Conservation (phyloP, 2,329 filamentous ascomycete genomes). For the Raffaelea deltoideospora region DNA sequence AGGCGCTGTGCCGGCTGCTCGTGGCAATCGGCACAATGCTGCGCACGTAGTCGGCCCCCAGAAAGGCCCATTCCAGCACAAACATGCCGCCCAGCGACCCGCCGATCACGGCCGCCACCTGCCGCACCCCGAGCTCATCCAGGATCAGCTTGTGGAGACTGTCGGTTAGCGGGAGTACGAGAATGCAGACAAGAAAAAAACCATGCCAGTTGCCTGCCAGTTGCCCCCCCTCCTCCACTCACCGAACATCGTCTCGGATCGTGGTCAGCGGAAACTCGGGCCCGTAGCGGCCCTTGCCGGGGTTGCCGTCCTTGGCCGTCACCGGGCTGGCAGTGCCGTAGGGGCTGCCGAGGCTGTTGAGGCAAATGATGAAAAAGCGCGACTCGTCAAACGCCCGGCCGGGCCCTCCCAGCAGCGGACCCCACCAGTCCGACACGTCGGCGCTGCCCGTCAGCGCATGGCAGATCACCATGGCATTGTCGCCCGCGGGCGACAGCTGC, state of each 20-base stretch:
- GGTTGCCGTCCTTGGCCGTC: slow-evolving; percentile 72
- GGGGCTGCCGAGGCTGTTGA: slow-evolving; percentile 73
- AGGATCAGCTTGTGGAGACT: slow-evolving; percentile 67
- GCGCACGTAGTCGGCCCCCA: slow-evolving; percentile 72
- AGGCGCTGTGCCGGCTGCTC: slow-evolving; percentile 71
- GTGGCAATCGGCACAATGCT: slow-evolving; percentile 74
- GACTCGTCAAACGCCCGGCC: slow-evolving; percentile 70
- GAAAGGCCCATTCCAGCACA: slow-evolving; percentile 82
- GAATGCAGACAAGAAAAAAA: neutral
- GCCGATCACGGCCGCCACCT: slow-evolving; percentile 65
- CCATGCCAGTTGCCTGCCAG: too few species aligned
- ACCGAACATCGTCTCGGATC: slow-evolving; percentile 90
- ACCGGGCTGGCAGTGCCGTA: slow-evolving; percentile 81
- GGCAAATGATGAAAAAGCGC: slow-evolving; percentile 71
- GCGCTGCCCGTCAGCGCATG: slow-evolving; percentile 76
- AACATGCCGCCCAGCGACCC: slow-evolving; percentile 84
- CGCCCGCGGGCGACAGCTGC: slow-evolving; percentile 38
- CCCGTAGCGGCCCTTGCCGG: slow-evolving; percentile 62
- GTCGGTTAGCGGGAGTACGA: neutral
- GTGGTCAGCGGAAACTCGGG: slow-evolving; percentile 95
- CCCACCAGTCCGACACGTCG: slow-evolving; percentile 82
- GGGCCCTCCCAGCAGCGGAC: slow-evolving; percentile 61
- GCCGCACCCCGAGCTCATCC: slow-evolving; percentile 64
- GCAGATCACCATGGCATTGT: slow-evolving; percentile 64
- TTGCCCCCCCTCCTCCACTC: too few species aligned